A percentile compares a stretch with the other conserved stretches of the same genome.
These are phyloP conservation scores for Xerocomellus dryophilus DNA, from an alignment of 768 basidiomycete genomes.

Conservation along the genomic window DNA sequence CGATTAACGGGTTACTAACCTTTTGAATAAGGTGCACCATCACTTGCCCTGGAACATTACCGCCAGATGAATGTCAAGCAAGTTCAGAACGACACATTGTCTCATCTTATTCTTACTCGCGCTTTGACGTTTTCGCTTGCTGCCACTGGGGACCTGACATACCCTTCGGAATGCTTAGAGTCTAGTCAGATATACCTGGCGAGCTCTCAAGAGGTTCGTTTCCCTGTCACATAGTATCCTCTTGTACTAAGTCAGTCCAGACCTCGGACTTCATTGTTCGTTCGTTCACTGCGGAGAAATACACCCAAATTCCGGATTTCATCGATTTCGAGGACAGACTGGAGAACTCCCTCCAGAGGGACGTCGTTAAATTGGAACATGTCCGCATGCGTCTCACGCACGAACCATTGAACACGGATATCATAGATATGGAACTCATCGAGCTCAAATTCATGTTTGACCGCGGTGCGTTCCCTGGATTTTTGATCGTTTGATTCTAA, in stretches of 20 bases:
- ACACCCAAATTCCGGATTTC: constrained; percentile 88
- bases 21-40: constrained; percentile 57
- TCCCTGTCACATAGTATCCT: neutral
- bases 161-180: constrained; percentile 72
- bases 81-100: constrained; percentile 86
- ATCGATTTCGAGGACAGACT: constrained; percentile 75
- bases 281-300: constrained; percentile 77
- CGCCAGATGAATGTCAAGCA: constrained; percentile 75
- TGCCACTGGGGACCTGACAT: constrained; percentile 71
- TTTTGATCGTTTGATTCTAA: constrained; percentile 5
- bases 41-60: constrained; percentile 75
- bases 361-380: constrained; percentile 79
- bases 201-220: constrained; percentile 71
- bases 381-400: constrained; percentile 79
- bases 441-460: constrained; percentile 83
- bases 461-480: constrained; percentile 46
- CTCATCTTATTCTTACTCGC: constrained; percentile 76
- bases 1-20: neutral
- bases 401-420: constrained; percentile 65
- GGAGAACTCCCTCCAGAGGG: constrained; percentile 82
- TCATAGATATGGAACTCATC: constrained; percentile 79
- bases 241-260: constrained; percentile 34
- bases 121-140: constrained; percentile 77
- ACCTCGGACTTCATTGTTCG: constrained; percentile 79
- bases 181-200: constrained; percentile 77